A percentile compares a stretch with the other conserved stretches of the same genome.
Conservation (phyloP, 352 stramenopile species). For the Phytophthora idaei region DNA sequence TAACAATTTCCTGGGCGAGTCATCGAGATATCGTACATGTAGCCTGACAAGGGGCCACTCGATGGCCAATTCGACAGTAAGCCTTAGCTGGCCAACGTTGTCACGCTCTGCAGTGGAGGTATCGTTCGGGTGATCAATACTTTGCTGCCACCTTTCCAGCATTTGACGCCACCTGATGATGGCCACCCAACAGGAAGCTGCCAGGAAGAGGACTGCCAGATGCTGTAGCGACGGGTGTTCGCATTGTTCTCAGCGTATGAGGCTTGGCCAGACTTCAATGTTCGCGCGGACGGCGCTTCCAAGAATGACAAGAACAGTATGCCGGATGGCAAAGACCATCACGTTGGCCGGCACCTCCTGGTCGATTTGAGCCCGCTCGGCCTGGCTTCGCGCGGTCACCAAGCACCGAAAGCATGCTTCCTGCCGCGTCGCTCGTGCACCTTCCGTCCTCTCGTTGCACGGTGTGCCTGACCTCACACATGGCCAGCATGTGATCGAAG, state of each 20-base stretch:
- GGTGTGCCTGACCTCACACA: background rate
- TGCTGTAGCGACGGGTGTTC: background rate
- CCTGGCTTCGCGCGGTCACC: conserved; percentile 1
- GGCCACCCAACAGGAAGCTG: background rate
- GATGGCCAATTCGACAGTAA: background rate
- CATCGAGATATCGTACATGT: background rate
- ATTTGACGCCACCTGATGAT: background rate
- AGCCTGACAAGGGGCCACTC: background rate
- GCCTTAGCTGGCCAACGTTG: background rate
- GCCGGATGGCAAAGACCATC: background rate
- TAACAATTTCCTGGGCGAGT: background rate
- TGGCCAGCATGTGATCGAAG: conserved; percentile 9
- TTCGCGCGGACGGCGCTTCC: background rate
- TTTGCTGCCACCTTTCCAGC: background rate
- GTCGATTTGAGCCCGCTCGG: conserved; percentile 7
- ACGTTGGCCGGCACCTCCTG: conserved; percentile 1
- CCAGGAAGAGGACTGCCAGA: background rate
- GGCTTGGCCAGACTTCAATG: background rate
- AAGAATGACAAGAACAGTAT: conserved; percentile 13
- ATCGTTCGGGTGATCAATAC: background rate
- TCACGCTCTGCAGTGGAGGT: too few species aligned
- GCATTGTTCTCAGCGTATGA: background rate
- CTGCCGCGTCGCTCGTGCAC: background rate
- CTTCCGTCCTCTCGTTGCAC: background rate
- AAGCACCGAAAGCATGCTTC: conserved; percentile 5